Conservation (phyloP, 805 yeast genomes). For the Yamadazyma philogaea region DNA sequence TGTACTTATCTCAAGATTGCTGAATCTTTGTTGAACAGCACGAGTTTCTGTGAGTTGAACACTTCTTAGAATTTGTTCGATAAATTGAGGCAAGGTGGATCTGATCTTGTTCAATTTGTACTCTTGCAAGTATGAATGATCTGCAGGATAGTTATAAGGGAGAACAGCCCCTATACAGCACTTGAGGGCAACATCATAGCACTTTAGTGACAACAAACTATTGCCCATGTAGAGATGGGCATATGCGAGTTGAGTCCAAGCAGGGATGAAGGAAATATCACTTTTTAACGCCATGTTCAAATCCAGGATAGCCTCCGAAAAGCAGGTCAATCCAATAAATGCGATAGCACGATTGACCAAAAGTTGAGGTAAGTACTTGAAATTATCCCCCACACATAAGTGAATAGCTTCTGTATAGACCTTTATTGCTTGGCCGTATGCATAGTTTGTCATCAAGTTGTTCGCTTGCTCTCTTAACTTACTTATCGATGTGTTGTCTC, state of each 20-base stretch:
- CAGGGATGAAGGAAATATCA: slow-evolving; percentile 37
- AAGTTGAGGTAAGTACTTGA: slow-evolving; percentile 27
- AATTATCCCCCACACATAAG: slow-evolving; percentile 16
- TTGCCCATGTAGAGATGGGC: slow-evolving; percentile 41
- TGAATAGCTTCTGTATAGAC: slow-evolving; percentile 37
- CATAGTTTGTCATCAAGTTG: slow-evolving; percentile 33
- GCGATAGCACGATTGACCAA: slow-evolving; percentile 40
- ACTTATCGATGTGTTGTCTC: neutral
- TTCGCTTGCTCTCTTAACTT: slow-evolving; percentile 38
- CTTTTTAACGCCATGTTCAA: slow-evolving; percentile 28
- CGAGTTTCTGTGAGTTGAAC: slow-evolving; percentile 35
- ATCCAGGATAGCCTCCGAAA: slow-evolving; percentile 37
- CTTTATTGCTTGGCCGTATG: slow-evolving; percentile 39
- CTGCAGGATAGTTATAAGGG: slow-evolving; percentile 20
- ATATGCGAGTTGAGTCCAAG: slow-evolving; percentile 44
- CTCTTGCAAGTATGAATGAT: slow-evolving; percentile 14
- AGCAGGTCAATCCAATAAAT: slow-evolving; percentile 39
- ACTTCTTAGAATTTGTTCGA: slow-evolving; percentile 32
- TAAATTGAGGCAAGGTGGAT: slow-evolving; percentile 36
- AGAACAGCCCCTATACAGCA: slow-evolving; percentile 28
- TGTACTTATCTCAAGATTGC: slow-evolving; percentile 17
- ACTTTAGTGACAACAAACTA: slow-evolving; percentile 29
- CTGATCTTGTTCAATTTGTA: slow-evolving; percentile 22
- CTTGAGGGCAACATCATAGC: slow-evolving; percentile 32
- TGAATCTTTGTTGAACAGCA: slow-evolving; percentile 31